Percentiles rank a stretch among this genome's conserved stretches.
phyloP scores from a whole-genome alignment of 2,329 filamentous ascomycete genomes.

The Dactylellina haptotyla region DNA sequence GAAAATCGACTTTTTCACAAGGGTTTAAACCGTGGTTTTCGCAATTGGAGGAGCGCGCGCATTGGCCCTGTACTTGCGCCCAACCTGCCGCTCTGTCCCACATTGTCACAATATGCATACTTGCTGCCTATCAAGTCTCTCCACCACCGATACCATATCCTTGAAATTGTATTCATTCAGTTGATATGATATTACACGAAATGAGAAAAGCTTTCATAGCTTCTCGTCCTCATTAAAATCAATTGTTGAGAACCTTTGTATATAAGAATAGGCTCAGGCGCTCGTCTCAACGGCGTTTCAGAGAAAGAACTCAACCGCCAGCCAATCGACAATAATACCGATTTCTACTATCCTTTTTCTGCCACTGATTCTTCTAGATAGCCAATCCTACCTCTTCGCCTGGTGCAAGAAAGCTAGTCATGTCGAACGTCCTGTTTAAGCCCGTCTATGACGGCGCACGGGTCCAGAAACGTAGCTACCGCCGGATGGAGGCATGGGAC shows the following conservation, averaged over 20 bases:
- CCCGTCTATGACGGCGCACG: constrained; percentile 27
- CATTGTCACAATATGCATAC: neutral
- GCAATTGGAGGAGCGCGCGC: neutral
- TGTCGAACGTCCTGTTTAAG: constrained; percentile 34
- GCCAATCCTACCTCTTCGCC: too few relatives aligned
- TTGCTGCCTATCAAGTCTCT: neutral
- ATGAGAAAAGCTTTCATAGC: too few relatives aligned
- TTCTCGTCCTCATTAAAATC: too few relatives aligned
- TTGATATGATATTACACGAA: neutral
- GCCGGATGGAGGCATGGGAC: constrained; percentile 34
- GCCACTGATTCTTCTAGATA: too few relatives aligned
- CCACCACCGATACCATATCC: neutral
- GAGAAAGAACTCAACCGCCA: too few relatives aligned
- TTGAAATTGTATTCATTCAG: neutral
- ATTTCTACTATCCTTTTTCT: too few relatives aligned
- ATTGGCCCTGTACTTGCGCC: neutral
- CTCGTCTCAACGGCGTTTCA: neutral
- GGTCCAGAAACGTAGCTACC: constrained; percentile 35
- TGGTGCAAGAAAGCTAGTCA: neutral
- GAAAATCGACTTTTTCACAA: constrained; percentile 46
- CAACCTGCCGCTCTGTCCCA: constrained; percentile 7
- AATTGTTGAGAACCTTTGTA: neutral
- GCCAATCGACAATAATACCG: too few relatives aligned
- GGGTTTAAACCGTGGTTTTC: neutral
- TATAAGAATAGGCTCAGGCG: constrained; percentile 13